Conservation (phyloP, 331 rosid species). For the Dryas integrifolia region DNA sequence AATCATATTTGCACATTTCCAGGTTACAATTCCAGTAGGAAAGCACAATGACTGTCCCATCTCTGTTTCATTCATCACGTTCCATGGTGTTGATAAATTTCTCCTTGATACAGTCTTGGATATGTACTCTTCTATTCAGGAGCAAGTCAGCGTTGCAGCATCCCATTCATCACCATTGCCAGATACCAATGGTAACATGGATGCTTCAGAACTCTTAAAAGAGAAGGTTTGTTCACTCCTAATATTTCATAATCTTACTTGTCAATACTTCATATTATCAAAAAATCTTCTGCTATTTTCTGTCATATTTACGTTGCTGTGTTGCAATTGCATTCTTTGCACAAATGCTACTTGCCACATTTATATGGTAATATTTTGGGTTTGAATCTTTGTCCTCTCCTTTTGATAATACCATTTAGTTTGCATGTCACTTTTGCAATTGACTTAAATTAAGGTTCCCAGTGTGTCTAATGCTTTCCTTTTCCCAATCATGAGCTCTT, state of each 20-base stretch:
- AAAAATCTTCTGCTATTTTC: neutral
- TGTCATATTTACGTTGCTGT: neutral
- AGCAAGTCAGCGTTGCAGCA: slow-evolving; percentile 41
- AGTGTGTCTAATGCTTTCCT: neutral
- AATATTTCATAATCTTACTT: neutral
- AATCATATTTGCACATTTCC: neutral
- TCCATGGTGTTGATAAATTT: slow-evolving; percentile 50
- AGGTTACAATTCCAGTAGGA: slow-evolving; percentile 50
- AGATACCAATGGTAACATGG: slow-evolving; percentile 45
- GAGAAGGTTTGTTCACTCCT: slow-evolving; percentile 38
- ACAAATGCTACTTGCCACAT: neutral
- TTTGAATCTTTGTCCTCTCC: neutral
- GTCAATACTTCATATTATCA: neutral
- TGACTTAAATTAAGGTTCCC: neutral
- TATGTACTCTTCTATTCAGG: slow-evolving; percentile 38
- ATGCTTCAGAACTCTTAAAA: slow-evolving; percentile 48
- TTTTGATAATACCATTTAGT: neutral
- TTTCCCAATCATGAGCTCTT: neutral
- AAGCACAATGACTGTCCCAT: slow-evolving; percentile 40
- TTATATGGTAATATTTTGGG: neutral
- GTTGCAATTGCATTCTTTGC: neutral
- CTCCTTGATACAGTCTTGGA: slow-evolving; percentile 53
- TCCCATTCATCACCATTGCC: slow-evolving; percentile 28
- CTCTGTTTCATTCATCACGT: slow-evolving; percentile 43
- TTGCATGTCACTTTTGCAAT: neutral